Percentiles rank a stretch among this genome's conserved stretches.
These are phyloP conservation scores for Sporisorium iseilematis-ciliati DNA, from an alignment of 1,284 basidiomycete genomes.

Conservation along the genomic window DNA sequence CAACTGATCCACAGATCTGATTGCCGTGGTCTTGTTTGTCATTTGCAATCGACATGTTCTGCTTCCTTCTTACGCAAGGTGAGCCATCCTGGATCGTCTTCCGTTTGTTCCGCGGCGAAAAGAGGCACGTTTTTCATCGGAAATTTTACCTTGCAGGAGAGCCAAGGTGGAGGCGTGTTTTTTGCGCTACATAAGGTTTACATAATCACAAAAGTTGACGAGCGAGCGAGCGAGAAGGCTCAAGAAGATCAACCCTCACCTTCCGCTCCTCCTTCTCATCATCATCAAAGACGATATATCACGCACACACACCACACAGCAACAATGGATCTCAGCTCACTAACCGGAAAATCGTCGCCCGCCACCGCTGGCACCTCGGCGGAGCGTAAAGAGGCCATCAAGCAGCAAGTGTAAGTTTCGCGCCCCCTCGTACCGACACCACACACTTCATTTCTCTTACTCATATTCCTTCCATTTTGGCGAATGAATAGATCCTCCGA, in stretches of 20 bases:
- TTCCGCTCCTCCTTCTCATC: neutral
- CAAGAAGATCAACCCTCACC: conserved; percentile 3
- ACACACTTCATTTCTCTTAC: neutral
- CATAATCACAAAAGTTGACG: conserved; percentile 6
- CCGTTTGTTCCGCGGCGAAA: conserved; percentile 1
- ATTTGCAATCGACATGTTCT: neutral
- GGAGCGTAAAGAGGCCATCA: conserved; percentile 66
- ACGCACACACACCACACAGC: conserved; percentile 4
- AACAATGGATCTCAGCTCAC: conserved; percentile 58
- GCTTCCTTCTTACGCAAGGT: conserved; percentile 1
- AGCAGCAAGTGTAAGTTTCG: conserved; percentile 62
- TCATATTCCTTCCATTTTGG: neutral
- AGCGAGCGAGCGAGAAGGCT: neutral
- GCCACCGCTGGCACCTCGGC: conserved; percentile 40
- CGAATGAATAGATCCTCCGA: conserved; percentile 33
- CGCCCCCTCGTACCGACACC: neutral
- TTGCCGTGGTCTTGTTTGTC: too few species aligned
- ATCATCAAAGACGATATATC: neutral
- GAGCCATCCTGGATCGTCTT: neutral
- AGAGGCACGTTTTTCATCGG: conserved; percentile 14
- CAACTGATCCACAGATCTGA: too few species aligned
- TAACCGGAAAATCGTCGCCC: conserved; percentile 35
- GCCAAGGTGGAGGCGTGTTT: conserved; percentile 3
- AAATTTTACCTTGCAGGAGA: conserved; percentile 3
- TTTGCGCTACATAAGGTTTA: conserved; percentile 9